Base-by-base conservation (phyloP, 176 grass and related monocot genomes). In the Calamus simplicifolius region DNA sequence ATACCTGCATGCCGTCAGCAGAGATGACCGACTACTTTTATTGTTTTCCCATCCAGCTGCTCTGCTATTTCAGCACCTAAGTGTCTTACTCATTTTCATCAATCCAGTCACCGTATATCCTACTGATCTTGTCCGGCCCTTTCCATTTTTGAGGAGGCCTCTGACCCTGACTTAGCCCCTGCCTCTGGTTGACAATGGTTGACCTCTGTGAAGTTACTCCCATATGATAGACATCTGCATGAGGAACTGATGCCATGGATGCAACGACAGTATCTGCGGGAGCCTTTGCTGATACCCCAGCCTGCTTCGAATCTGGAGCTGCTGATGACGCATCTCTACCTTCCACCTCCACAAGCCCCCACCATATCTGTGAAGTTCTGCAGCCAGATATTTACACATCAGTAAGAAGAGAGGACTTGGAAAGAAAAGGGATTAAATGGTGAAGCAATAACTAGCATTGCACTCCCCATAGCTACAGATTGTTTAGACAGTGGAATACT, bases 331-430 rank as follows among this genome's bases (percentile, higher is more conserved):
- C 61, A 12, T 98, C 90, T 67, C 85, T 82, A 23, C 56, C 51
- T 14, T 98, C 88, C 16, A 72, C 64, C 48, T 89, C 87, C 0
- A 75, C 62, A 65, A 88, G 81, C 5, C 87, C 92, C 92, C 92
- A 29, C 94, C 84, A 62, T 98, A 93, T 61, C 89, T 92, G 69
- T 92, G 94, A 6, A 98, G 73, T 85, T 98, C 93, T 92, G 81
- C 13, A 69, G 53, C 49, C 27, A 74, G 2, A 8, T 16, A n/a
- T 12, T 5, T 25, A 56, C 12, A 55, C 56, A 17, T 8, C 18
- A 21, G 50, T 19, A 19, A 12, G 35, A 43, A 12, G 12, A 43
- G 2, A 43, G 35, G 12, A 43, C 31, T 38, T 38, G 1, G 35
- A 43, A 6, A 43, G 8, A 43, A 2, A 43, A 43, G 7, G 35